A percentile compares a stretch with the other conserved stretches of the same genome.
Conservation (phyloP, 1,284 basidiomycete genomes). For the Ceratobasidium papillatum region DNA sequence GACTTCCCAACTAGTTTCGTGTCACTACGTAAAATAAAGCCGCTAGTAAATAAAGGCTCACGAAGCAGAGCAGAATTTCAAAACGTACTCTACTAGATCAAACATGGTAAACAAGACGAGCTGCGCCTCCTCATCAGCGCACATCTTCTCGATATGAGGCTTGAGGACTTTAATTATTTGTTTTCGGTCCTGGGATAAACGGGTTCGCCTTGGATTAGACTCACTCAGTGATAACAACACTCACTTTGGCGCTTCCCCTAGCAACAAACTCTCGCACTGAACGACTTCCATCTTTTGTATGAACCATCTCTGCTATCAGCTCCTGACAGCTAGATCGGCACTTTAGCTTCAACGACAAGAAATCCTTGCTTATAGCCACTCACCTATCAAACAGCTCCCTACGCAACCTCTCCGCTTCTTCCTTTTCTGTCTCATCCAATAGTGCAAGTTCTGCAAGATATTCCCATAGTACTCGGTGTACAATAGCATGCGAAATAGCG, state of each 20-base stretch:
- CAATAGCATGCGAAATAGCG: slow-evolving; percentile 82
- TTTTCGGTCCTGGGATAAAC: slow-evolving; percentile 75
- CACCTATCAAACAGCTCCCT: slow-evolving; percentile 74
- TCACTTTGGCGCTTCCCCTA: slow-evolving; percentile 78
- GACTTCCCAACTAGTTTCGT: slow-evolving; percentile 86
- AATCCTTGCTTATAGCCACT: slow-evolving; percentile 38
- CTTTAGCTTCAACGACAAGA: background rate
- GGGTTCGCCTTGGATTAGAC: background rate
- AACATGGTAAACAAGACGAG: slow-evolving; percentile 86
- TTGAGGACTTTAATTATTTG: slow-evolving; percentile 85
- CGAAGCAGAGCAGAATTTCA: slow-evolving; percentile 13
- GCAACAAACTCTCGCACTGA: slow-evolving; percentile 84
- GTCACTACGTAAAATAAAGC: slow-evolving; percentile 62
- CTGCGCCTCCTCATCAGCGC: slow-evolving; percentile 85
- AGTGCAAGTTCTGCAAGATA: slow-evolving; percentile 67
- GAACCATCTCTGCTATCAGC: slow-evolving; percentile 86
- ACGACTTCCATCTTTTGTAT: slow-evolving; percentile 90
- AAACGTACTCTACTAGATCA: slow-evolving; percentile 81
- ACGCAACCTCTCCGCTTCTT: slow-evolving; percentile 59
- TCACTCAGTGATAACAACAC: slow-evolving; percentile 10
- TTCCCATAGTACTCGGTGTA: slow-evolving; percentile 84
- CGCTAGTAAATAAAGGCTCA: slow-evolving; percentile 14
- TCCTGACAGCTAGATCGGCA: slow-evolving; percentile 70
- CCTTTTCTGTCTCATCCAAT: slow-evolving; percentile 64
- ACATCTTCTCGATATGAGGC: slow-evolving; percentile 86